Percentiles rank a stretch among this genome's conserved stretches.
Conservation (phyloP, 1,284 basidiomycete genomes). For the Amylostereum chailletii region DNA sequence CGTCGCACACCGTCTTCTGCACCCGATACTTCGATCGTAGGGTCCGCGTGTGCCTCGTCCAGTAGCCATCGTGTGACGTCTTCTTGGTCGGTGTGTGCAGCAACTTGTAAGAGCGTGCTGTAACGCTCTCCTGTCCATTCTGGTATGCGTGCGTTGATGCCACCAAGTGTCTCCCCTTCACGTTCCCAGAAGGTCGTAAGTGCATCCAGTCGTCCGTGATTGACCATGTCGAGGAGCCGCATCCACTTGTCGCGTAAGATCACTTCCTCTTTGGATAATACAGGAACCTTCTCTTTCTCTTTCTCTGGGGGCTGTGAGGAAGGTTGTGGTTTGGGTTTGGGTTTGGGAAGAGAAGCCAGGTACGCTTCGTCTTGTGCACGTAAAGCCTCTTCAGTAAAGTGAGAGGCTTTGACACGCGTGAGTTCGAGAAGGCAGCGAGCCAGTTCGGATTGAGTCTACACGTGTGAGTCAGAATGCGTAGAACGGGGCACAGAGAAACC, state of each 20-base stretch:
- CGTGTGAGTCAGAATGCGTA: conserved; percentile 6
- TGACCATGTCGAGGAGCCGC: conserved; percentile 83
- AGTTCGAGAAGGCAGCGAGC: conserved; percentile 84
- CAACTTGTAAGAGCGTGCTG: conserved; percentile 73
- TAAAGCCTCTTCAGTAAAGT: conserved; percentile 80
- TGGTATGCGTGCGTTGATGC: conserved; percentile 54
- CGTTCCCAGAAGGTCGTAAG: conserved; percentile 78
- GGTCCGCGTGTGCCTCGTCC: conserved; percentile 75
- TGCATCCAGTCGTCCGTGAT: conserved; percentile 77
- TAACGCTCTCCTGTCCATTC: conserved; percentile 54
- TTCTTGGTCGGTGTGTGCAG: conserved; percentile 69
- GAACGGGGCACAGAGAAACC: background rate
- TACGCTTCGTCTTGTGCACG: conserved; percentile 81
- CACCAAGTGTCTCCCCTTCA: conserved; percentile 52
- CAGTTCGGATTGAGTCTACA: conserved; percentile 85
- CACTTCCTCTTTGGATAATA: conserved; percentile 75
- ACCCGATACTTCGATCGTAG: conserved; percentile 54
- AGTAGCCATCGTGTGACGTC: conserved; percentile 74
- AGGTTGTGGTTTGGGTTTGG: conserved; percentile 37
- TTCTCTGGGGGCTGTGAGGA: conserved; percentile 17
- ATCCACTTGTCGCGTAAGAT: conserved; percentile 66
- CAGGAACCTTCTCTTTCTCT: conserved; percentile 44
- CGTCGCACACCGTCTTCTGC: conserved; percentile 29
- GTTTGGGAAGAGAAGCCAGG: conserved; percentile 78
- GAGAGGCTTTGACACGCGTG: conserved; percentile 77